Percentiles rank a stretch among this genome's conserved stretches.
Evolutionary conservation across 768 basidiomycete species (phyloP).

Genomic region (Boletus barrowsii): DNA sequence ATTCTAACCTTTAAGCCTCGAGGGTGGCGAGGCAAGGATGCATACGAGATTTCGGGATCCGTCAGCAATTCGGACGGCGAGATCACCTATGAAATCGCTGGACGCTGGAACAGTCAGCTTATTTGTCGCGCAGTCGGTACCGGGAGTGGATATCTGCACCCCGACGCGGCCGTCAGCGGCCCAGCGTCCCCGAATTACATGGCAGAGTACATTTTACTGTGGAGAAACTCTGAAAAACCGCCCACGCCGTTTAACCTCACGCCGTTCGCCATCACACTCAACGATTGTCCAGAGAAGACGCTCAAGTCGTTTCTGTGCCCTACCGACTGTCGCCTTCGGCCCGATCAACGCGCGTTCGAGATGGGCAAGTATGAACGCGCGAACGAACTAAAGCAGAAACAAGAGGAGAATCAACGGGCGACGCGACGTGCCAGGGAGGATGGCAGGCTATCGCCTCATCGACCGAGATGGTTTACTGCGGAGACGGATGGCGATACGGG

Average conservation of each 20-base stretch:
- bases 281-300: constrained; percentile 74
- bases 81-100: constrained; percentile 84
- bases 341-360: constrained; percentile 95
- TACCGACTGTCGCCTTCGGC: constrained; percentile 89
- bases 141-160: constrained; percentile 59
- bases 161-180: constrained; percentile 60
- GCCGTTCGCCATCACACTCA: constrained; percentile 89
- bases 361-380: constrained; percentile 80
- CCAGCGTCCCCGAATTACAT: constrained; percentile 42
- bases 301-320: constrained; percentile 74
- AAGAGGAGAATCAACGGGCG: constrained; percentile 77
- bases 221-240: constrained; percentile 87
- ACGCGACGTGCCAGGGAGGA: constrained; percentile 75
- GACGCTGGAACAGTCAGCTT: constrained; percentile 93
- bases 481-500: constrained; percentile 85
- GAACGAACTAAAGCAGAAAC: constrained; percentile 71
- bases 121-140: constrained; percentile 75
- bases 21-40: constrained; percentile 90
- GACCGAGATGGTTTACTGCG: constrained; percentile 83
- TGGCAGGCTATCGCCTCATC: constrained; percentile 67
- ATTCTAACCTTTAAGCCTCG: constrained; percentile 93
- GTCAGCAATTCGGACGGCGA: constrained; percentile 66
- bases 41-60: constrained; percentile 87
- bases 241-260: constrained; percentile 92
- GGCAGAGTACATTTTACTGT: constrained; percentile 80